Evolutionary conservation across 192 early-diverging fungal genomes (phyloP), one percentile per base, ranked within the genome.

Genomic region (Entomortierella beljakovae): DNA sequence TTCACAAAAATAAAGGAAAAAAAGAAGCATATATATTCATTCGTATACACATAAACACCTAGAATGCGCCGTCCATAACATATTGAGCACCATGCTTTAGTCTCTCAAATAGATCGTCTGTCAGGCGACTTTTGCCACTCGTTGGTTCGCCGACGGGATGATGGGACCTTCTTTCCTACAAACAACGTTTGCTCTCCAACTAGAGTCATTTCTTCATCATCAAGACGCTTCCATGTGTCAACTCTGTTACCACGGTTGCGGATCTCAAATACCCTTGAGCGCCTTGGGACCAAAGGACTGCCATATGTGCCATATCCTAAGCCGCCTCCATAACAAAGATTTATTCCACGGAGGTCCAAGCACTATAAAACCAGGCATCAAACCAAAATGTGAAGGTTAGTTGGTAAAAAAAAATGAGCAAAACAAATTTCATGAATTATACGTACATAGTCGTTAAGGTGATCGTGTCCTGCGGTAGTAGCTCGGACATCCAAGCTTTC

Each of bases 251-350:
- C 84, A 46, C 60, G 38, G 7, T 62, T 57, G 20, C 35, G 35
- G 23, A 85, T 77, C 32, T 82, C 68, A 64, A 74, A 82, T 13
- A 85, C 64, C 37, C 84, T 71, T 5, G 81, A 71, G 0, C 84
- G 68, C 26, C 84, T 73, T n/a, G 73, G 73, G 57, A 73, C 54
- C 23, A 64, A 53, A 8, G 68, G n/a, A 34, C 68, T 80, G 32
- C 83, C 83, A 43, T 85, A 85, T 5, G 81, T 65, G 18, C 81
- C 79, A 23, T 79, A 75, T 6, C 84, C 81, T 5, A 80, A 43
- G 11, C 84, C 84, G 11, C 84, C 84, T 28, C 77, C 79, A 35
- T 81, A 85, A 57, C 84, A 85, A 38, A 85, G 66, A n/a, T 80
- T 55, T 40, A 85, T 73, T 4, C 80, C 74, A 7, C 74, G 64